Conservation (phyloP, 139 green algal genomes). For the Chlorella sp. region DNA sequence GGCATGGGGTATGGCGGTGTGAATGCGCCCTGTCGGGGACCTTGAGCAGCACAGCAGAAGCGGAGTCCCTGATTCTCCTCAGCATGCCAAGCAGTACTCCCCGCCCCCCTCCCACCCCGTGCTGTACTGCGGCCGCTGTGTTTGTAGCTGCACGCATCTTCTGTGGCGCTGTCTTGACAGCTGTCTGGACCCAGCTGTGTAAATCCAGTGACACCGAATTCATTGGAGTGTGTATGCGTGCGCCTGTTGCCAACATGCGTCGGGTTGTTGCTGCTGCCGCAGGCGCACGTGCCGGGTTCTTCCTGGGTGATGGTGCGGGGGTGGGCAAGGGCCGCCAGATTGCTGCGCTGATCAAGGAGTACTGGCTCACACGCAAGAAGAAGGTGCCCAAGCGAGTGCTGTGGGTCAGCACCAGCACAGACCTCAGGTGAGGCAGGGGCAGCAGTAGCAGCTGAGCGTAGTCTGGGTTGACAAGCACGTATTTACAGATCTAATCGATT, state of each 20-base stretch:
- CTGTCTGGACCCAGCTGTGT: not conserved
- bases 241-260: not conserved
- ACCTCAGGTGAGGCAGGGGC: no score
- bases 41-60: no score
- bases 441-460: no score
- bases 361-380: constrained; percentile 5
- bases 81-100: not conserved
- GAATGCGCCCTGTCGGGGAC: no score
- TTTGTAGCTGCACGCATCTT: not conserved
- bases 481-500: no score
- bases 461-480: no score
- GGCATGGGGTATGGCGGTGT: no score
- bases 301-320: constrained; percentile 79
- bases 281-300: constrained; percentile 60
- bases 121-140: not conserved
- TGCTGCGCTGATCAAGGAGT: constrained; percentile 40
- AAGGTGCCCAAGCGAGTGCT: constrained; percentile 28
- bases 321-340: constrained; percentile 84
- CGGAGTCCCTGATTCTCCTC: not conserved
- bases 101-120: not conserved
- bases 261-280: not conserved
- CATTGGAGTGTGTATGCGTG: not conserved
- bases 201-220: no score
- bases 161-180: not conserved
- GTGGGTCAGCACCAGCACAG: constrained; percentile 73